Base-by-base conservation (phyloP, 352 stramenopile genomes). In the Hyaloperonospora brassicae region DNA sequence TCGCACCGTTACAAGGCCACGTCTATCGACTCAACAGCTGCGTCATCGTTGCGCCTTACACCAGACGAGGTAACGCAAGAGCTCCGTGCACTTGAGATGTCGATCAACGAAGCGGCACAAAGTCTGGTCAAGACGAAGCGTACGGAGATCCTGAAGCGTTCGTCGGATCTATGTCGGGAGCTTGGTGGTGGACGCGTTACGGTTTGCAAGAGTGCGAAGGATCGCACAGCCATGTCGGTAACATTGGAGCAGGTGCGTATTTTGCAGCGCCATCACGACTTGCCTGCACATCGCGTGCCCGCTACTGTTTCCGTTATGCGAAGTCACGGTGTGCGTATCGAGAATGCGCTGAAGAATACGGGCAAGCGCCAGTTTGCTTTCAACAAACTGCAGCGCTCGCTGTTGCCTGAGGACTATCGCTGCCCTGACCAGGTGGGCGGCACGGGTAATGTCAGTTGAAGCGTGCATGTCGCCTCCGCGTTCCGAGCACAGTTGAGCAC, bases 151-250 rank as follows among this genome's bases (percentile, higher is more conserved):
- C 40, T 94, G 23, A 87, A 91, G 50, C 79, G 76, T 1, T 89
- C 78, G 2, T 83, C 84, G 0, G 82, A 93, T 46, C 51, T 94
- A 38, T 91, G 84, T 61, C 76, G 84, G 14, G 72, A 88, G 47
- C 61, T 98, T 3, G 88, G 92, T 21, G 95, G 82, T 30, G 93
- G 91, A 0, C 88, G 89, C 41, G 80, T 97, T 14, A 97, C 97
- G 0, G 96, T 98, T 45, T 99, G 95, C 62, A 98, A 98, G 61
- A 97, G 82, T 66, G 95, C 95, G 13, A 99, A 98, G 66, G 95
- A 99, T 72, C 84, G 96, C 40, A 99, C 96, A 35, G 94, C 91
- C 44, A 99, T 99, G 96, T 96, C 95, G 17, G 87, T 98, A 24
- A 98, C 95, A 24, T 85, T 98, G 27, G 96, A 98, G 64, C 87